Conservation (phyloP, 805 yeast species). For the Candida sakaeoensis region DNA sequence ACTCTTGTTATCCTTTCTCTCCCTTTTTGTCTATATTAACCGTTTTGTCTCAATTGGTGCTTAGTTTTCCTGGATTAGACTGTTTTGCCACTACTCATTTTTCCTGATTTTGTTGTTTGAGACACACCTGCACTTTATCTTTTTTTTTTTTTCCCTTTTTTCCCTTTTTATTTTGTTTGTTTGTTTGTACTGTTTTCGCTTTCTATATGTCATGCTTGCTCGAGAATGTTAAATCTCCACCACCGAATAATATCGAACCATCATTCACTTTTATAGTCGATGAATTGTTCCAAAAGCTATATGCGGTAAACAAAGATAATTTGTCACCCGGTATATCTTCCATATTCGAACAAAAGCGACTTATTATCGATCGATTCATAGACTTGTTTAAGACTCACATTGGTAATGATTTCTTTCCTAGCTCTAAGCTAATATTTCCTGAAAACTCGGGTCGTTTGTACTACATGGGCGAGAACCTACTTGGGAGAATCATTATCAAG, state of each 20-base stretch:
- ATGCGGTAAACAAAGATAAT: slow-evolving; percentile 24
- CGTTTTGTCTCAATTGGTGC: neutral
- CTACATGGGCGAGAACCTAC: slow-evolving; percentile 57
- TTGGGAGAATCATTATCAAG: slow-evolving; percentile 47
- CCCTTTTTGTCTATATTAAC: too few species aligned
- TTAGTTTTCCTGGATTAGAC: neutral
- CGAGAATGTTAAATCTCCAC: slow-evolving; percentile 17
- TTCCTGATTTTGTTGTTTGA: neutral
- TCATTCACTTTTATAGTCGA: slow-evolving; percentile 37
- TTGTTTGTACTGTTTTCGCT: too few species aligned
- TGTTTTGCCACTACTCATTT: too few species aligned
- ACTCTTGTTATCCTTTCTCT: too few species aligned
- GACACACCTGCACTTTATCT: too few species aligned
- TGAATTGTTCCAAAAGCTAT: slow-evolving; percentile 40
- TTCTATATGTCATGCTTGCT: slow-evolving; percentile 7
- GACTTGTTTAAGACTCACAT: slow-evolving; percentile 32
- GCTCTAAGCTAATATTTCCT: slow-evolving; percentile 59
- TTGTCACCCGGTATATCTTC: slow-evolving; percentile 21
- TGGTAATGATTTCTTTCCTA: slow-evolving; percentile 58
- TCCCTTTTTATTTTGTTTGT: too few species aligned
- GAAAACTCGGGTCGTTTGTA: slow-evolving; percentile 60
- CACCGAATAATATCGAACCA: slow-evolving; percentile 39
- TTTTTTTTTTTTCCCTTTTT: too few species aligned
- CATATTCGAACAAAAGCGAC: slow-evolving; percentile 22
- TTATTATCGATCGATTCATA: slow-evolving; percentile 27